Evolutionary conservation across 768 basidiomycete genomes (phyloP).

Genomic region (Rhodosporidiobolus odoratus): DNA sequence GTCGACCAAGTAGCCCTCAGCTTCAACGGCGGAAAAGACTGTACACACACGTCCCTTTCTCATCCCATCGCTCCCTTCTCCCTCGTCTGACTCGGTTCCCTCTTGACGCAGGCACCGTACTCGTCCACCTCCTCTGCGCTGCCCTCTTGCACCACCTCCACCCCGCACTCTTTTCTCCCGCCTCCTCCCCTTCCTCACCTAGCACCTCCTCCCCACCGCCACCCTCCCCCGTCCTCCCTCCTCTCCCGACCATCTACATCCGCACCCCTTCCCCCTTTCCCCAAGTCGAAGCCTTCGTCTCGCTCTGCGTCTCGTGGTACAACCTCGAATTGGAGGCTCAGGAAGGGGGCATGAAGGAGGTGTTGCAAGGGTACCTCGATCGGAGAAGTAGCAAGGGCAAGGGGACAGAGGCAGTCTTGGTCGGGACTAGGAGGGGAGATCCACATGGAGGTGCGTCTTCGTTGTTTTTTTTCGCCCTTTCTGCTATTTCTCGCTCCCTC

Average conservation of each 20-base stretch:
- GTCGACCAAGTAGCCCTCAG: slow-evolving; percentile 61
- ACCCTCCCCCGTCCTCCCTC: slow-evolving; percentile 32
- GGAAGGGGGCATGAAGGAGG: slow-evolving; percentile 60
- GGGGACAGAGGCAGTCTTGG: slow-evolving; percentile 68
- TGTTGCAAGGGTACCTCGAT: slow-evolving; percentile 35
- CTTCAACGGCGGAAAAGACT: slow-evolving; percentile 99
- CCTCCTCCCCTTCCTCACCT: slow-evolving; percentile 38
- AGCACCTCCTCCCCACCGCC: slow-evolving; percentile 50
- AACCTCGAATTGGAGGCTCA: slow-evolving; percentile 67
- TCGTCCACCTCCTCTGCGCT: slow-evolving; percentile 79
- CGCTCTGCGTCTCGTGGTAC: slow-evolving; percentile 59
- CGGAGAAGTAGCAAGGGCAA: background rate
- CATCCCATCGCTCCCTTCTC: background rate
- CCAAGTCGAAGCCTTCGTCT: slow-evolving; percentile 76
- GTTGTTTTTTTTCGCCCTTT: background rate
- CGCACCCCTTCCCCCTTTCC: slow-evolving; percentile 83
- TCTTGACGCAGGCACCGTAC: slow-evolving; percentile 69
- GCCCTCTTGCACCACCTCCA: slow-evolving; percentile 54
- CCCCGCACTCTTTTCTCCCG: slow-evolving; percentile 54
- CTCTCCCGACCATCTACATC: slow-evolving; percentile 64
- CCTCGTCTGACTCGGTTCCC: too few relatives aligned
- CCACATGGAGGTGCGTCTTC: slow-evolving; percentile 78
- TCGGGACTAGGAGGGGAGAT: slow-evolving; percentile 83
- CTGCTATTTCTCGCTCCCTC: background rate
- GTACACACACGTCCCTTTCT: slow-evolving; percentile 49